Evolutionary conservation across 2,329 filamentous ascomycete species (phyloP), one percentile per base, ranked within the genome.

Genomic region (Calonectria fujianensis): DNA sequence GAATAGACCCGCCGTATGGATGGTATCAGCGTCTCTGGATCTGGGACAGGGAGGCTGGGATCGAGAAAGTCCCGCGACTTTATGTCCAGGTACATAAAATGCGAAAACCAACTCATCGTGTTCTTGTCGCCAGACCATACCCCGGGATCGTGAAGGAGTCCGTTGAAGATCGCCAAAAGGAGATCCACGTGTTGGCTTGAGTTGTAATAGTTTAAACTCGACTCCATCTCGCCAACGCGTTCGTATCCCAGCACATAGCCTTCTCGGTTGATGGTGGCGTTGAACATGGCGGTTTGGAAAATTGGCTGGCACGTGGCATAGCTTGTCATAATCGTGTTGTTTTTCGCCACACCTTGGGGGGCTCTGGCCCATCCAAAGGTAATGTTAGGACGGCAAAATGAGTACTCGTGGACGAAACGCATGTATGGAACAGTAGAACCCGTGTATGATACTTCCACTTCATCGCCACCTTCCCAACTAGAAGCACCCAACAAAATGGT

Each of bases 231-330:
- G 29, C 66, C 24, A 8, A 66, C 24, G 1, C 45, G 45, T 13
- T 63, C 0, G 20, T 66, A 59, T n/a, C 24, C 10, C 3, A 48
- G 5, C 1, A 74, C 57, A 41, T 59, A 52, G 0, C 72, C 72
- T 0, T 52, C 9, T 3, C 27, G 16, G 31, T 70, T 31, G 5
- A 74, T 11, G 3, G 59, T 64, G 14, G 65, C 52, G 18, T 70
- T 20, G 32, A 74, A 74, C 18, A 64, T 51, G 6, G 72, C 72
- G 0, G 67, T 74, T 67, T 45, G n/a, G 4, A 74, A 61, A 13
- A 32, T 11, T 5, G 66, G 67, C 16, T 14, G 51, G 24, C 72
- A 74, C 1, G 52, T 18, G 16, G 37, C 57, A 24, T 24, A 70
- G 24, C 24, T 57, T 9, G 24, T 57, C 7, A 11, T 41, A 1